Base-by-base conservation (phyloP, 169 alveolate genomes). In the Plasmodium fragile region DNA sequence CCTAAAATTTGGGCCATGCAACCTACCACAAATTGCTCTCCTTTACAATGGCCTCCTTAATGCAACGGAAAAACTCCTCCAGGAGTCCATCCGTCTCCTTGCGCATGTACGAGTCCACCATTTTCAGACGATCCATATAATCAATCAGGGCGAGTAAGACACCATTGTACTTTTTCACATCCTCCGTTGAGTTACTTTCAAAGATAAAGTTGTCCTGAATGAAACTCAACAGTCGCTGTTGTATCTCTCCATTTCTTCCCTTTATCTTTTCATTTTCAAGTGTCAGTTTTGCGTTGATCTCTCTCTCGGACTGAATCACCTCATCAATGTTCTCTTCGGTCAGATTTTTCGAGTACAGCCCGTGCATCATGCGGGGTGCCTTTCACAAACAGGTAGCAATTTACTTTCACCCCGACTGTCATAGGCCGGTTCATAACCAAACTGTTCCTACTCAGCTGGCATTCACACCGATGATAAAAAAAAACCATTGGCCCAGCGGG, bases 1-100 rank as follows among this genome's bases (percentile, higher is more conserved):
- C 25, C 22, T n/a, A n/a, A n/a, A n/a, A 65, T 34, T 65, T 65
- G n/a, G 34, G 39, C 18, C 36, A 25, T 18, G 75, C 16, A 6
- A 32, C 25, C n/a, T 87, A 87, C 93, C 93, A 77, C 69, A 77
- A 87, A 8, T 77, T 45, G 6, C 81, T 75, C 59, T 87, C 89
- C 72, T 77, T 85, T 11, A 77, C 41, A n/a, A 85, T 85, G 7
- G 49, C 93, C 28, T 85, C 93, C 70, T 55, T 85, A 75, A 85
- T 77, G 45, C 93, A 85, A 1, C 65, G 45, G 80, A 85, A 85
- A 5, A 85, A 85, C 18, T 85, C 89, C 4, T 52, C 93, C 39
- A 87, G 10, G 4, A 87, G 45, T 22, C 43, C 18, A 25, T 36
- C 69, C 8, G 81, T 87, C 45, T 87, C 93, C 18, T 73, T 73